These are phyloP conservation scores for Amanita exitialis DNA, from an alignment of 768 basidiomycete species.

Conservation along the genomic window DNA sequence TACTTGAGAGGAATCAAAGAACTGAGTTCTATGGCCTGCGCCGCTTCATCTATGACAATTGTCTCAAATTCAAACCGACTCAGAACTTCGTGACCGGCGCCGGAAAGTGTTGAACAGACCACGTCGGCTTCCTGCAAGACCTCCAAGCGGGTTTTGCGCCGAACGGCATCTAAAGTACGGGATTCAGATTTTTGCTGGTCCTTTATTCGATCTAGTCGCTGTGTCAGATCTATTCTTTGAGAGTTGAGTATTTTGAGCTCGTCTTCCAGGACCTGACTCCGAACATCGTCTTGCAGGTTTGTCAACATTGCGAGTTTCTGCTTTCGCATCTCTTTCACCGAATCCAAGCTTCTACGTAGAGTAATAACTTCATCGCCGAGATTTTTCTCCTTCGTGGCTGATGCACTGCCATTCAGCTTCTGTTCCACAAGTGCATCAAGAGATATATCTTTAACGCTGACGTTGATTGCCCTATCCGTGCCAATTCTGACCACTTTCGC, in stretches of 20 bases:
- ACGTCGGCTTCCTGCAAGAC: constrained; percentile 87
- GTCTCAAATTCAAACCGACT: constrained; percentile 86
- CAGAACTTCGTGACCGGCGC: constrained; percentile 83
- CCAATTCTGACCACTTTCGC: constrained; percentile 91
- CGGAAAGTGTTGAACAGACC: constrained; percentile 89
- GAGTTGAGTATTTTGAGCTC: constrained; percentile 59
- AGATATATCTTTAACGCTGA: constrained; percentile 75
- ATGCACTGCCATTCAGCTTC: constrained; percentile 41
- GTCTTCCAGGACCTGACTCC: constrained; percentile 46
- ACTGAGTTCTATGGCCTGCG: constrained; percentile 91
- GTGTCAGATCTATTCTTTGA: constrained; percentile 52
- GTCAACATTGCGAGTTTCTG: constrained; percentile 52
- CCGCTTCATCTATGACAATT: constrained; percentile 96
- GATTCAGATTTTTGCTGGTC: constrained; percentile 77
- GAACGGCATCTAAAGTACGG: constrained; percentile 74
- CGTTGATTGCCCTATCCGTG: constrained; percentile 60
- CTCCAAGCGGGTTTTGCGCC: constrained; percentile 62
- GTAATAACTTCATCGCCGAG: constrained; percentile 44
- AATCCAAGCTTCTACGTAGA: constrained; percentile 59
- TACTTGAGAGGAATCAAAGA: constrained; percentile 94
- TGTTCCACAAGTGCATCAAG: constrained; percentile 81
- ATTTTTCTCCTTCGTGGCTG: constrained; percentile 31
- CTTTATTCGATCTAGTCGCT: constrained; percentile 64
- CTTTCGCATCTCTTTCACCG: constrained; percentile 49
- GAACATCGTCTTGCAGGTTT: constrained; percentile 45